Base-by-base conservation (phyloP, 495 filamentous ascomycete species). In the Tricharina praecox region DNA sequence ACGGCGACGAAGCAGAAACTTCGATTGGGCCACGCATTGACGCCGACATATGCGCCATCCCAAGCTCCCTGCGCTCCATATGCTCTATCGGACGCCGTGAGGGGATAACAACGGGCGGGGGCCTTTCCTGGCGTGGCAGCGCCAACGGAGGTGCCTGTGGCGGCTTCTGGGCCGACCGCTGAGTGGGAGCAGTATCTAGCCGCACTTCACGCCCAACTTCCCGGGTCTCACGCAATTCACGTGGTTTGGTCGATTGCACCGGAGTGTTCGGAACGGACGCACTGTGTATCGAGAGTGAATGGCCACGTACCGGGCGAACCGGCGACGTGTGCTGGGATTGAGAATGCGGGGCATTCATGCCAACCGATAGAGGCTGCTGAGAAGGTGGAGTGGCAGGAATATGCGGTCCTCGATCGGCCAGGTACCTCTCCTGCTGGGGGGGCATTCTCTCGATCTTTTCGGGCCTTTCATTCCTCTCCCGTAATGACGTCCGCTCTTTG, bases 301-400 rank as follows among this genome's bases (percentile, higher is more conserved):
- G 1, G 43, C n/a, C n/a, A n/a, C n/a, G 43, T 18, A 28, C 35
- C 3, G 43, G 33, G 21, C 19, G 43, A 19, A 34, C 20, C 19
- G 43, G 30, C 30, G 43, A 33, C 8, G 8, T 34, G 26, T 46
- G 43, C 16, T 33, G 30, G 20, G 45, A 26, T 19, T 15, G 23
- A 39, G 30, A 9, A 4, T 30, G 23, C 16, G 45, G 45, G 18
- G 45, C 32, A 39, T 48, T 30, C 45, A 48, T 48, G 30, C 45
- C 45, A 24, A 48, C 34, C 2, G 45, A 34, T 34, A 48, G 24
- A 3, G 45, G 19, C 35, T 47, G 25, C 13, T 10, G 28, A 18
- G 45, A 32, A 2, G 45, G 45, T 7, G 45, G 21, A 34, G 25
- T 46, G 34, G 43, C 40, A 24, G 40, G 40, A 40, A 40, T 20